A percentile compares a stretch with the other conserved stretches of the same genome.
These are phyloP conservation scores for Termitomyces bulborhizus DNA, from an alignment of 768 basidiomycete genomes.

Conservation along the genomic window DNA sequence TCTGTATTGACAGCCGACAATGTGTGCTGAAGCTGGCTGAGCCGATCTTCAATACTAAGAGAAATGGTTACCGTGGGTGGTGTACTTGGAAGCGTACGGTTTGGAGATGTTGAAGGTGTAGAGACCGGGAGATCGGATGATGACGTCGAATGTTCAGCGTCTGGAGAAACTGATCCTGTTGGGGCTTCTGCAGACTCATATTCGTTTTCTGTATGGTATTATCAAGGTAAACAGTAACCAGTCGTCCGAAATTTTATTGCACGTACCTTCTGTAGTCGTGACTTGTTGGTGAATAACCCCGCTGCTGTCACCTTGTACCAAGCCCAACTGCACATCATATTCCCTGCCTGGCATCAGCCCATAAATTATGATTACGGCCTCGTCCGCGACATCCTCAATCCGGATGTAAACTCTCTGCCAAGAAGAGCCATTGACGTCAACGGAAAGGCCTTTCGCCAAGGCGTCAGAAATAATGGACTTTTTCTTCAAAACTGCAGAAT, in stretches of 20 bases:
- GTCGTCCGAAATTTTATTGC: background rate
- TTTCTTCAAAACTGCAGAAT: slow-evolving; percentile 19
- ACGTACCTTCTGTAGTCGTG: slow-evolving; percentile 57
- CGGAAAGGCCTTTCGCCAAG: slow-evolving; percentile 66
- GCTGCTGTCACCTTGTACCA: slow-evolving; percentile 55
- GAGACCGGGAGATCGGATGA: slow-evolving; percentile 28
- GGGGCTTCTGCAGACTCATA: slow-evolving; percentile 23
- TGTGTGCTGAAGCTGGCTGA: slow-evolving; percentile 58
- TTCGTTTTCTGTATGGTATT: slow-evolving; percentile 15
- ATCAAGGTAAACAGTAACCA: background rate
- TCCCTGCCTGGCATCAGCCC: slow-evolving; percentile 84
- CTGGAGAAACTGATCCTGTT: slow-evolving; percentile 29
- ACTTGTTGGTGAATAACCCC: slow-evolving; percentile 53
- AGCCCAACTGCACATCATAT: slow-evolving; percentile 83
- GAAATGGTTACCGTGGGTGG: slow-evolving; percentile 27
- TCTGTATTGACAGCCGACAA: slow-evolving; percentile 61
- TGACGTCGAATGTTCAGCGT: slow-evolving; percentile 21
- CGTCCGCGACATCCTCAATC: slow-evolving; percentile 74
- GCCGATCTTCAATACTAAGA: slow-evolving; percentile 61
- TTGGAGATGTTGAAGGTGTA: slow-evolving; percentile 36
- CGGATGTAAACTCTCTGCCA: slow-evolving; percentile 80
- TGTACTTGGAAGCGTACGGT: slow-evolving; percentile 25
- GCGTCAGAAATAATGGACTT: slow-evolving; percentile 56
- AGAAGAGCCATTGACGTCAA: slow-evolving; percentile 72
- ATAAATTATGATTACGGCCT: slow-evolving; percentile 88